Evolutionary conservation across 768 basidiomycete genomes (phyloP).

Genomic region (Leccinum uliginosum): DNA sequence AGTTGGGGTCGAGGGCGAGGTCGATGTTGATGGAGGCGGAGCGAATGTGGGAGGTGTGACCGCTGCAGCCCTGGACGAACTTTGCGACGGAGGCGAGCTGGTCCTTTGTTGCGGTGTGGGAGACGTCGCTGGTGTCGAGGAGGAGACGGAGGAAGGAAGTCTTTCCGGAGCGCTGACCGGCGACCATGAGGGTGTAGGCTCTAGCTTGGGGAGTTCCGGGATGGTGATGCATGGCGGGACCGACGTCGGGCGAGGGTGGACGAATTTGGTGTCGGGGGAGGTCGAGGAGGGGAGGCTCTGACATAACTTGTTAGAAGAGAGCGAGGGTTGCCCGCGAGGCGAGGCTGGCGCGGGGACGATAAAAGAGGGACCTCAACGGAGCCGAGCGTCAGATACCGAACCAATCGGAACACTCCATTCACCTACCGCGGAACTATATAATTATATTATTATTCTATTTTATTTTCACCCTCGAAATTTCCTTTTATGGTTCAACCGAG

Average conservation of each 20-base stretch:
- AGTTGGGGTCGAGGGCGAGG: constrained; percentile 46
- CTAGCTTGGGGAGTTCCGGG: constrained; percentile 19
- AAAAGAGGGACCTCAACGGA: constrained; percentile 40
- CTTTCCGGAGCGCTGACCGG: constrained; percentile 80
- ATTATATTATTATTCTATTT: constrained; percentile 18
- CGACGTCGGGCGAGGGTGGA: constrained; percentile 23
- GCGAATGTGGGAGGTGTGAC: constrained; percentile 70
- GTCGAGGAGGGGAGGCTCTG: constrained; percentile 38
- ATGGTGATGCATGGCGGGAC: constrained; percentile 15
- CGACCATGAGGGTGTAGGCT: constrained; percentile 72
- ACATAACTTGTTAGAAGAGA: constrained; percentile 8
- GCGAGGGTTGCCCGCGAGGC: constrained; percentile 52
- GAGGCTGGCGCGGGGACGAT: constrained; percentile 67
- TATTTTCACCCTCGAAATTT: constrained; percentile 7
- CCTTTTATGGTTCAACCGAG: constrained; percentile 24
- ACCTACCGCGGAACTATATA: constrained; percentile 28
- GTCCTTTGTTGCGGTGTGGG: constrained; percentile 58
- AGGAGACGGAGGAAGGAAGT: constrained; percentile 83
- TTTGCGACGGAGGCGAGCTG: constrained; percentile 78
- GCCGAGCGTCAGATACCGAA: constrained; percentile 51
- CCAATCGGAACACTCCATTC: constrained; percentile 52
- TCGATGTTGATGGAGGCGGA: constrained; percentile 69
- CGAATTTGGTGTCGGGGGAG: constrained; percentile 21
- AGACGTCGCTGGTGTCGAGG: constrained; percentile 73
- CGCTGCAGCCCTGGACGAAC: constrained; percentile 72